These are phyloP conservation scores for Apium graveolens DNA, from an alignment of 129 eudicot genomes.

Conservation along the genomic window DNA sequence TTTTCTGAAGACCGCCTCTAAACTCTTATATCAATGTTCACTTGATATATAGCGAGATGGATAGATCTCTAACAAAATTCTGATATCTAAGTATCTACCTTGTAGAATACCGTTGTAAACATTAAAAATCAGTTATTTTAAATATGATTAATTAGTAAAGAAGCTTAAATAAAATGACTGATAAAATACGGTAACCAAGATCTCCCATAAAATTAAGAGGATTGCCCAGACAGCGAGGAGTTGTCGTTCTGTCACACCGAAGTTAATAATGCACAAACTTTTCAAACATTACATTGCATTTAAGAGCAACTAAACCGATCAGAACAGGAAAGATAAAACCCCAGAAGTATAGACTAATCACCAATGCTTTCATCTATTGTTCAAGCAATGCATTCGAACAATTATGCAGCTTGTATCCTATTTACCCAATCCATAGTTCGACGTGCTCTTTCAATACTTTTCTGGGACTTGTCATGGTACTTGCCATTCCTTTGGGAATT, in stretches of 20 bases:
- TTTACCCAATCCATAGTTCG: conserved; percentile 74
- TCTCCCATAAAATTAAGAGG: background rate
- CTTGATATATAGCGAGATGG: no score
- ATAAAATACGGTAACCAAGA: no score
- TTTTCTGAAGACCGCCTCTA: no score
- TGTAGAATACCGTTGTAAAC: no score
- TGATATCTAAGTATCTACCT: no score
- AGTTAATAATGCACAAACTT: background rate
- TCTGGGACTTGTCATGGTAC: conserved; percentile 45
- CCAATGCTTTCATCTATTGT: conserved; percentile 16
- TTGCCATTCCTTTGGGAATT: conserved; percentile 64
- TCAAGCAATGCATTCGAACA: background rate
- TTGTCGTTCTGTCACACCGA: background rate
- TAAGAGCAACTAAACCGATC: background rate
- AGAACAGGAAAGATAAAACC: background rate
- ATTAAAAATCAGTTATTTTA: no score
- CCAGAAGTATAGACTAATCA: background rate
- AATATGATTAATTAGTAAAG: no score
- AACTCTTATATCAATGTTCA: no score
- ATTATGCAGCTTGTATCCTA: conserved; percentile 28
- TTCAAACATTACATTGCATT: background rate
- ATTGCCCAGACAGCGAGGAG: background rate
- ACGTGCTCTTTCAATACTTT: conserved; percentile 53
- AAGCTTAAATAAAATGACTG: no score
- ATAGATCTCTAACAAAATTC: no score